Conservation (phyloP, 2,329 filamentous ascomycete genomes). For the Ascochyta rabiei region DNA sequence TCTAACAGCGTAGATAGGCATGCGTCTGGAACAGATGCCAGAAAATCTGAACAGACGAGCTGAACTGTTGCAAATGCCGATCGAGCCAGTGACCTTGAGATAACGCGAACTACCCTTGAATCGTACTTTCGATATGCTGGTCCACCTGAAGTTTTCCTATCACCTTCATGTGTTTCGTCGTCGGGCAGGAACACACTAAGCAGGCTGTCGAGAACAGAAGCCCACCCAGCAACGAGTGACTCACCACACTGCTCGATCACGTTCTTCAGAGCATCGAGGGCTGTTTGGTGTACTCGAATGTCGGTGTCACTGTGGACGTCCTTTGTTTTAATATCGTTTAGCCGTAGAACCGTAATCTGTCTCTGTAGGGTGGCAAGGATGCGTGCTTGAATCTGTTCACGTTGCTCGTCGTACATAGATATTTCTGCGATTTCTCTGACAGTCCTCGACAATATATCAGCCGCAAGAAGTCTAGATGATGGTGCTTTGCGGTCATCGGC, state of each 20-base stretch:
- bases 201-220: constrained; percentile 82
- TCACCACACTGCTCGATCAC: constrained; percentile 91
- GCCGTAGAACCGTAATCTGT: constrained; percentile 62
- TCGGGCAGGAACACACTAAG: constrained; percentile 70
- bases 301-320: constrained; percentile 69
- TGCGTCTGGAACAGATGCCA: constrained; percentile 72
- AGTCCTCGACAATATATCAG: constrained; percentile 57
- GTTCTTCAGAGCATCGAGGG: constrained; percentile 79
- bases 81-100: constrained; percentile 77
- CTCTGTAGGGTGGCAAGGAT: constrained; percentile 70
- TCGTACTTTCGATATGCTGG: background rate
- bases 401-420: constrained; percentile 55
- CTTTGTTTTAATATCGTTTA: constrained; percentile 58
- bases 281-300: constrained; percentile 78
- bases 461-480: constrained; percentile 56
- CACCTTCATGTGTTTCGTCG: background rate
- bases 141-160: background rate
- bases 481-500: constrained; percentile 47
- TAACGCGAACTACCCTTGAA: constrained; percentile 35
- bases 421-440: constrained; percentile 56
- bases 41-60: constrained; percentile 92
- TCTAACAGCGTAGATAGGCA: constrained; percentile 81
- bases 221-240: constrained; percentile 81
- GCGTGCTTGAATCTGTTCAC: constrained; percentile 68
- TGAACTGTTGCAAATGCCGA: constrained; percentile 89